These are phyloP conservation scores for Alternaria alternata DNA, from an alignment of 2,329 filamentous ascomycete genomes.

Conservation along the genomic window DNA sequence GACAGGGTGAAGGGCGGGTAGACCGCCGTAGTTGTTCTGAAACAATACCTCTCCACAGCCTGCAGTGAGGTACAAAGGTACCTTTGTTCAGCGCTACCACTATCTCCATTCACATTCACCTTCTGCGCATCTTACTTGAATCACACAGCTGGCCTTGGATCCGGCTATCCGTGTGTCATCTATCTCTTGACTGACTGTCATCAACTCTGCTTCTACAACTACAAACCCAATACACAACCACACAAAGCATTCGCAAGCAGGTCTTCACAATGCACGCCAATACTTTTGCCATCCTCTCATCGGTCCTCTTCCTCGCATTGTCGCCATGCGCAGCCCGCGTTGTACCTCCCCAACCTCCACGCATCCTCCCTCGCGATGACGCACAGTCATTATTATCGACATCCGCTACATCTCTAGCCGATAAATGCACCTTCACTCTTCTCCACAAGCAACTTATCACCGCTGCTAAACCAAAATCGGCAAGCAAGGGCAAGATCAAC, in stretches of 20 bases:
- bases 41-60: background rate
- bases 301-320: slow-evolving; percentile 5
- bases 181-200: background rate
- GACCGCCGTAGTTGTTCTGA: slow-evolving; percentile 1
- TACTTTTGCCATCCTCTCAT: slow-evolving; percentile 12
- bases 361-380: slow-evolving; percentile 3
- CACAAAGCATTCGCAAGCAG: background rate
- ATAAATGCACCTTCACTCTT: slow-evolving; percentile 29
- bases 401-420: background rate
- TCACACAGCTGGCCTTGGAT: slow-evolving; percentile 3
- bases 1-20: slow-evolving; percentile 7
- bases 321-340: slow-evolving; percentile 3
- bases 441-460: slow-evolving; percentile 22
- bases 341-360: slow-evolving; percentile 7
- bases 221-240: background rate
- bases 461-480: background rate
- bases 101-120: background rate
- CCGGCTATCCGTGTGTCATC: background rate
- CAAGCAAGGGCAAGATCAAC: slow-evolving; percentile 3
- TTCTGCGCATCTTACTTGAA: background rate
- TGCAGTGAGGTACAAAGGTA: slow-evolving; percentile 1
- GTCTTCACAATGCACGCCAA: slow-evolving; percentile 18
- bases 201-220: background rate
- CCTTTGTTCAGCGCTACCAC: background rate
- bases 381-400: background rate